Percentiles rank a stretch among this genome's conserved stretches.
Conservation (phyloP, 176 grass and related monocot species). For the Hsuehochloa calcarea region DNA sequence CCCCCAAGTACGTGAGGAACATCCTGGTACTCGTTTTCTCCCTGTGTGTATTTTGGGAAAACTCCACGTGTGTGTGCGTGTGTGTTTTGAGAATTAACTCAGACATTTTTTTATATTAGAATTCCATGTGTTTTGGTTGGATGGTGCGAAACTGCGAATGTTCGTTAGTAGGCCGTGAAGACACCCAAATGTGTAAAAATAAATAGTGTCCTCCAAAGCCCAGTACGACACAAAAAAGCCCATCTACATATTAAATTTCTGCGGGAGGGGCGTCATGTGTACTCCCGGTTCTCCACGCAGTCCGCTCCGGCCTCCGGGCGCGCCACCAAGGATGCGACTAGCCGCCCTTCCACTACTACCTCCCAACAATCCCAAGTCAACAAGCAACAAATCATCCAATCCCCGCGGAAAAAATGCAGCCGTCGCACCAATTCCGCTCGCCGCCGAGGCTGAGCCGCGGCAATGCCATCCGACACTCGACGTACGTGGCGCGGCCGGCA, state of each 20-base stretch:
- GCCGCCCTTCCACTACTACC: not conserved
- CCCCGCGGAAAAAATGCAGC: not conserved
- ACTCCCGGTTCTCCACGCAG: not conserved
- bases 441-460: not conserved
- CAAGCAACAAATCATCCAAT: not conserved
- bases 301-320: not conserved
- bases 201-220: no score
- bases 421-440: not conserved
- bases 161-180: no score
- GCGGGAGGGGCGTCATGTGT: not conserved
- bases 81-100: no score
- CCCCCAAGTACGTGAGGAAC: no score
- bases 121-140: no score
- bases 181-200: no score
- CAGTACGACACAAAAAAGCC: no score
- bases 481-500: not conserved
- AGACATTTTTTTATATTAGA: no score
- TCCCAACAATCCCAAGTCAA: conserved; percentile 9
- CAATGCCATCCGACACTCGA: conserved; percentile 6
- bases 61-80: no score
- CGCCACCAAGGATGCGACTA: not conserved
- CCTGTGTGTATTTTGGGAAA: no score
- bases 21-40: no score
- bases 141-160: no score
- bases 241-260: not conserved